phyloP scores from a whole-genome alignment of 495 filamentous ascomycete genomes.

The Hypoxylon fuscum region DNA sequence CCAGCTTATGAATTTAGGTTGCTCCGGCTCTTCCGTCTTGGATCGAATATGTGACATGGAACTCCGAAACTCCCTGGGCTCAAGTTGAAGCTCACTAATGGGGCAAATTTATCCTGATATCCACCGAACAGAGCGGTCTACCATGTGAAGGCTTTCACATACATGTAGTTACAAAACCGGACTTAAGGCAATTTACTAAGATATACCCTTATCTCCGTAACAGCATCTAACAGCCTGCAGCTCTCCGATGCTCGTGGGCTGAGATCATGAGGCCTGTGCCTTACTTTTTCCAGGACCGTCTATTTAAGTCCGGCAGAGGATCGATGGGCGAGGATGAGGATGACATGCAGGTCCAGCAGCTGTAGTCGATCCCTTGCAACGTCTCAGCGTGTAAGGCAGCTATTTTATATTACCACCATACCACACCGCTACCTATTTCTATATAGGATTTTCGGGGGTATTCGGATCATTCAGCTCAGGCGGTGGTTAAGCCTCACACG shows the following conservation, averaged over 20 bases:
- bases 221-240: background rate
- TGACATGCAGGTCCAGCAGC: conserved; percentile 13
- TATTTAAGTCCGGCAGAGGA: conserved; percentile 12
- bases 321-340: conserved; percentile 6
- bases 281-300: conserved; percentile 12
- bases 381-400: background rate
- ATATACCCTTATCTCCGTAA: conserved; percentile 8
- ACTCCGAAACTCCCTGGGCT: background rate
- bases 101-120: background rate
- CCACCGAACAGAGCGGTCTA: background rate
- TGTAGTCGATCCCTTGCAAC: conserved; percentile 1
- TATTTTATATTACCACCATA: no score
- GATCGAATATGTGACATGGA: background rate
- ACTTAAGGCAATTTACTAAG: background rate
- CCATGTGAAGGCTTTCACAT: background rate
- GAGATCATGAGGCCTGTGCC: background rate
- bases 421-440: no score
- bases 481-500: background rate
- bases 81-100: background rate
- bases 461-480: background rate
- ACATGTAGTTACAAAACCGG: background rate
- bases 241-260: background rate
- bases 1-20: background rate
- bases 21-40: conserved; percentile 2
- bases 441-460: background rate